Evolutionary conservation across 192 early-diverging fungal species (phyloP), one percentile per base, ranked within the genome.

Genomic region (Coemansia sp.): DNA sequence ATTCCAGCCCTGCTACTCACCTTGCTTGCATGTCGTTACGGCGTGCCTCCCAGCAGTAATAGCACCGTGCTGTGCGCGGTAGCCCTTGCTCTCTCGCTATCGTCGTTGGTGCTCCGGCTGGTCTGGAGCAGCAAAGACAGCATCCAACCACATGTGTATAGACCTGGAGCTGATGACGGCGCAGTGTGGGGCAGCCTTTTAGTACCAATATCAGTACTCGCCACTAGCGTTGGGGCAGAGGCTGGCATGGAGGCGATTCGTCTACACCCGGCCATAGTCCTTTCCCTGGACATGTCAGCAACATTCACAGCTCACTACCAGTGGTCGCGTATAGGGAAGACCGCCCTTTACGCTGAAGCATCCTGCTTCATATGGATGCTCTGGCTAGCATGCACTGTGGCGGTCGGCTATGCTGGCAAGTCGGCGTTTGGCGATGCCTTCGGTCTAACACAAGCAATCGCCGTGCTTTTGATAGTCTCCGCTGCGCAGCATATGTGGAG

Each of bases 191-290:
- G 72, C 49, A 62, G 38, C 6, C 26, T 68, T 14, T 63, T 83
- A 4, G 76, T 83, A 44, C 76, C 76, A 43, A 62, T 83, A 47
- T 64, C 72, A 1, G 11, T 75, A 16, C n/a, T 67, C 7, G 74
- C 79, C 21, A 35, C 44, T 13, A 21, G 38, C 39, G 16, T 4
- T 13, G 63, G 28, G n/a, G 53, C 30, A 17, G 61, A 26, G 44
- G 28, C 43, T 17, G 14, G 43, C 43, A 0, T 14, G 4, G 14
- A 44, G 32, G 32, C 55, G 11, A 28, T 1, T 37, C 32, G 16
- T 19, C 59, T 23, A 3, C 2, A 40, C 59, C 9, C 35, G 10
- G 47, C 60, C n/a, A 55, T 61, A 40, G 38, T 42, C 8, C 7
- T 57, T 9, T 33, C 63, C 6, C 38, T 63, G 28, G 59, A 28